Percentiles rank a stretch among this genome's conserved stretches.
Conservation (phyloP, 2,329 filamentous ascomycete species). For the Fusarium fujikuroi region DNA sequence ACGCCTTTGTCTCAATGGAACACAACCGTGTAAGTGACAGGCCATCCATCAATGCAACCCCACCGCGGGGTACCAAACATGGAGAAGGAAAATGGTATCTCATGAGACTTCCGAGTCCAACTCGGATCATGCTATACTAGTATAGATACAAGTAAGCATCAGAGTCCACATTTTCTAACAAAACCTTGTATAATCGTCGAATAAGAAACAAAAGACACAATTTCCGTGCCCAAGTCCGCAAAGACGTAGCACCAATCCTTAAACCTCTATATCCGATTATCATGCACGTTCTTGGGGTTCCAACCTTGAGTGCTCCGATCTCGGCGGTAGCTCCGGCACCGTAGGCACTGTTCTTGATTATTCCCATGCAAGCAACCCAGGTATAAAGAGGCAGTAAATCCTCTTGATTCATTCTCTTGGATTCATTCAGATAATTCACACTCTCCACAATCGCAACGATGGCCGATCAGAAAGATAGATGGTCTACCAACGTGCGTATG, state of each 20-base stretch:
- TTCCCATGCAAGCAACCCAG: neutral
- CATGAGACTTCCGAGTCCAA: neutral
- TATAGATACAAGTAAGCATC: neutral
- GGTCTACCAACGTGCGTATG: slow-evolving; percentile 43
- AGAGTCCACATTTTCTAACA: neutral
- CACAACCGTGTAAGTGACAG: neutral
- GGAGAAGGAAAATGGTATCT: neutral
- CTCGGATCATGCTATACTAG: neutral
- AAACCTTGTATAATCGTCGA: neutral
- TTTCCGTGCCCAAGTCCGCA: neutral
- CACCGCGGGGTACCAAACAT: neutral
- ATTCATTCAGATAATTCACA: neutral
- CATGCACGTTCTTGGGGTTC: neutral
- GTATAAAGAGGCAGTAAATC: slow-evolving; percentile 28
- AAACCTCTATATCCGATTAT: neutral
- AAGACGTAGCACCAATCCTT: neutral
- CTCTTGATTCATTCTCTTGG: neutral
- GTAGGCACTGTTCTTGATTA: slow-evolving; percentile 29
- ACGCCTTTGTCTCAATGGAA: neutral
- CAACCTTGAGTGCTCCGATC: slow-evolving; percentile 38
- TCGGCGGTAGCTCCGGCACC: slow-evolving; percentile 27
- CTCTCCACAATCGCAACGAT: slow-evolving; percentile 11
- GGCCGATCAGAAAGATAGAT: slow-evolving; percentile 44
- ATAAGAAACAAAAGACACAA: neutral
- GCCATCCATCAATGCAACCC: neutral